Evolutionary conservation across 768 basidiomycete species (phyloP).

Genomic region (Crepidotus variabilis): DNA sequence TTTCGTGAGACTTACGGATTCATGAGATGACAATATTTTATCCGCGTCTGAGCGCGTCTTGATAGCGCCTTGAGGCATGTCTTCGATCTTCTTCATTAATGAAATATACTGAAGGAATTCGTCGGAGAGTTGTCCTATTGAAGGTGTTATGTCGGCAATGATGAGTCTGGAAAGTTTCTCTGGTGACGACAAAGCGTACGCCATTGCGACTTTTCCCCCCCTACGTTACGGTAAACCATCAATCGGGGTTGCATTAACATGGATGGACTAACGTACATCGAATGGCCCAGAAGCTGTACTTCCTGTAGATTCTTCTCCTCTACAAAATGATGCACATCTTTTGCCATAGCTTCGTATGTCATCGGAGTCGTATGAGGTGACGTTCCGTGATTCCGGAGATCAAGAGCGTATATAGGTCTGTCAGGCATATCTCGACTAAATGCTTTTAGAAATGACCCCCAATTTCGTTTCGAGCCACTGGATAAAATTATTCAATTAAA

Average conservation of each 20-base stretch:
- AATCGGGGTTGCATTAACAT: background rate
- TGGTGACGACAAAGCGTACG: conserved; percentile 47
- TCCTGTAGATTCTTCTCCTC: conserved; percentile 46
- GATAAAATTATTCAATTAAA: background rate
- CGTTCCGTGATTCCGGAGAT: conserved; percentile 86
- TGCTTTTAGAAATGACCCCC: conserved; percentile 75
- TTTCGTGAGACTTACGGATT: conserved; percentile 46
- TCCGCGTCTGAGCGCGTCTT: conserved; percentile 69
- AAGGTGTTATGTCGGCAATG: conserved; percentile 81
- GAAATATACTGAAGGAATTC: conserved; percentile 68
- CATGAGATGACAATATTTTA: conserved; percentile 54
- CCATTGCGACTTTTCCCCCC: conserved; percentile 86
- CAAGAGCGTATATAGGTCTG: conserved; percentile 73
- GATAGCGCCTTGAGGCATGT: conserved; percentile 36
- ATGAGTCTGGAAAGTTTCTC: conserved; percentile 54
- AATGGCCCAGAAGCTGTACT: conserved; percentile 82
- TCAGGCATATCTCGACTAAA: conserved; percentile 57
- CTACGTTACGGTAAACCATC: conserved; percentile 30
- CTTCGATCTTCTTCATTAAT: conserved; percentile 74
- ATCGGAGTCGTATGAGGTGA: conserved; percentile 75
- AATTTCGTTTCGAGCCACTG: conserved; percentile 89
- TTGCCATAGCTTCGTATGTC: conserved; percentile 77
- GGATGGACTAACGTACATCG: conserved; percentile 57
- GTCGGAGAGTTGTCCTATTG: conserved; percentile 46
- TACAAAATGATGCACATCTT: conserved; percentile 71